These are phyloP conservation scores for Serendipita sp. DNA, from an alignment of 768 basidiomycete genomes.

Conservation along the genomic window DNA sequence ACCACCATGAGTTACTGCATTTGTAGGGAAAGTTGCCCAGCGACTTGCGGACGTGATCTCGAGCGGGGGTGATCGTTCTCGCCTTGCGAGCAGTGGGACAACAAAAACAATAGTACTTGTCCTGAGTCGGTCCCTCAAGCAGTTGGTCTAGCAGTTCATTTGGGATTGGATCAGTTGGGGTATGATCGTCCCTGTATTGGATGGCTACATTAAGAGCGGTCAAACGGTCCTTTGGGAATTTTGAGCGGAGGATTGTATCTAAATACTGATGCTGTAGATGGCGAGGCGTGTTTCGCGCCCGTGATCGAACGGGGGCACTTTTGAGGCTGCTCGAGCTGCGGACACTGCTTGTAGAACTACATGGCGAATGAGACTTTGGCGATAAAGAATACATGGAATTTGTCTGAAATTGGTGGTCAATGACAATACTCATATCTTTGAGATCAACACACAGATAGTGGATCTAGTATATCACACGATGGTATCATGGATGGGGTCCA, in stretches of 20 bases:
- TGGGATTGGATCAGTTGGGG: not conserved
- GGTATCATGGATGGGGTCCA: too few relatives aligned
- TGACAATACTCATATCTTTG: not conserved
- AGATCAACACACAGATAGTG: not conserved
- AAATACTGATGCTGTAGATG: constrained; percentile 1
- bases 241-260: not conserved
- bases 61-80: not conserved
- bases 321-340: not conserved
- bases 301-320: not conserved
- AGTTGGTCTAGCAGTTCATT: not conserved
- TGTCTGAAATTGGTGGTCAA: not conserved
- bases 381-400: not conserved
- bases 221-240: not conserved
- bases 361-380: not conserved
- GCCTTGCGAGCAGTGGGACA: not conserved
- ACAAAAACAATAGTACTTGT: constrained; percentile 3
- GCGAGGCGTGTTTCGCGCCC: not conserved
- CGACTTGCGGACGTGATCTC: constrained; percentile 3
- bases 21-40: not conserved
- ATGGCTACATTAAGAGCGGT: not conserved
- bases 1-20: not conserved
- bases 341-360: not conserved
- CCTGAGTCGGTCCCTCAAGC: not conserved
- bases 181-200: not conserved
- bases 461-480: not conserved